Conservation (phyloP, 148 eudicot species). For the Camellia granthamiana region DNA sequence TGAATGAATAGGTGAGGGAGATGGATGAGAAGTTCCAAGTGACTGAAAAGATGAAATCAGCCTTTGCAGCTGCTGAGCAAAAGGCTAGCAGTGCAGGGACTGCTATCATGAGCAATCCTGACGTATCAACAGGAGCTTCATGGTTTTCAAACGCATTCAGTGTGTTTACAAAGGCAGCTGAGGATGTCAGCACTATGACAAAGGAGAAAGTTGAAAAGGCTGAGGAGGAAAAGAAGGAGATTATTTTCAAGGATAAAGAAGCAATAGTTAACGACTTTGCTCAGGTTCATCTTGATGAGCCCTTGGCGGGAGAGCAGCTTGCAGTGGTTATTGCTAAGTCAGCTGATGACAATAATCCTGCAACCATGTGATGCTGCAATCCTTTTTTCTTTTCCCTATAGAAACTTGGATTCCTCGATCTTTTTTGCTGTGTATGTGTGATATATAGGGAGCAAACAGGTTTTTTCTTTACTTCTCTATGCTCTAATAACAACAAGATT, state of each 20-base stretch:
- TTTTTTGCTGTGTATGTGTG: no score
- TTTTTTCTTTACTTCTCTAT: no score
- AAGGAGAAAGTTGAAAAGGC: constrained; percentile 50
- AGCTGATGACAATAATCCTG: background rate
- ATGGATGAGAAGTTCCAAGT: constrained; percentile 44
- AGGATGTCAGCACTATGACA: constrained; percentile 40
- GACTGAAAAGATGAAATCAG: constrained; percentile 43
- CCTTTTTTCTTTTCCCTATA: no score
- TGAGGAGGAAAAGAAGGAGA: constrained; percentile 38
- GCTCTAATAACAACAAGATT: no score
- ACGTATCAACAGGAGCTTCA: constrained; percentile 36
- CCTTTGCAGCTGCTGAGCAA: constrained; percentile 51
- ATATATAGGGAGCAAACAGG: no score
- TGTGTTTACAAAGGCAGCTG: constrained; percentile 40
- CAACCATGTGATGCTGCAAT: background rate
- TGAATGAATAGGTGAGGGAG: constrained; percentile 42
- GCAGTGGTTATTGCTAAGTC: background rate
- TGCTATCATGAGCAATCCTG: constrained; percentile 36
- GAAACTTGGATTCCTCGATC: no score
- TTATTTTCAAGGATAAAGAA: constrained; percentile 16
- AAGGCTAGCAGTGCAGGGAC: constrained; percentile 40
- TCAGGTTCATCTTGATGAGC: constrained; percentile 14
- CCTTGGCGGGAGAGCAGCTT: constrained; percentile 5
- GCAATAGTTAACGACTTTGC: constrained; percentile 18
- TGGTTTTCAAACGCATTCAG: constrained; percentile 42